These are phyloP conservation scores for Candida buenavistaensis DNA, from an alignment of 1,139 yeast species.

Conservation along the genomic window DNA sequence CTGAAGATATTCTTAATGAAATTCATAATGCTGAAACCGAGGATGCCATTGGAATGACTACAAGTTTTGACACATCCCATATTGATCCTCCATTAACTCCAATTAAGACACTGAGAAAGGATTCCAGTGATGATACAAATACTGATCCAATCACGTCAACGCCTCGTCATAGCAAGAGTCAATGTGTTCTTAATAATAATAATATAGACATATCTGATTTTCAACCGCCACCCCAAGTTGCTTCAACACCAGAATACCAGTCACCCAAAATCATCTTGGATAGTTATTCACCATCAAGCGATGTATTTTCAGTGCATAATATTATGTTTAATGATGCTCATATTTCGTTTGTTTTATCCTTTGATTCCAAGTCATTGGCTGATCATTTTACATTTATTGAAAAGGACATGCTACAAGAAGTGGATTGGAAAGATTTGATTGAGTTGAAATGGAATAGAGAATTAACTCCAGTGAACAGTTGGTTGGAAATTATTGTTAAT, in stretches of 20 bases:
- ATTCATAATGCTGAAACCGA: conserved; percentile 44
- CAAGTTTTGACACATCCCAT: conserved; percentile 19
- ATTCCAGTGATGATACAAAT: conserved; percentile 1
- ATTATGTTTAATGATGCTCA: conserved; percentile 49
- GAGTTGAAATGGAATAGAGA: conserved; percentile 75
- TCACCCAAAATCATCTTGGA: conserved; percentile 41
- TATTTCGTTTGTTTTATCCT: conserved; percentile 77
- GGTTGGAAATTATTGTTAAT: conserved; percentile 76
- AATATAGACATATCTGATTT: conserved; percentile 6
- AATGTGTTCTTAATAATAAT: neutral
- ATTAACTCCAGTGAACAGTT: conserved; percentile 72
- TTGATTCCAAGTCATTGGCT: conserved; percentile 64
- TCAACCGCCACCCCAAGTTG: conserved; percentile 5
- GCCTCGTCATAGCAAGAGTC: neutral
- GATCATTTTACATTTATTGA: conserved; percentile 85
- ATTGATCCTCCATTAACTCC: conserved; percentile 33
- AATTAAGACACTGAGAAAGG: conserved; percentile 8
- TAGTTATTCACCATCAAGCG: conserved; percentile 33
- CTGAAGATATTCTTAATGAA: conserved; percentile 40
- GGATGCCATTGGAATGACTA: conserved; percentile 34
- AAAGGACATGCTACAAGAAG: conserved; percentile 74
- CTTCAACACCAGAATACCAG: conserved; percentile 11
- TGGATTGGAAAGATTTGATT: conserved; percentile 90
- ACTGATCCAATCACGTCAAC: conserved; percentile 4
- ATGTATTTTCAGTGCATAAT: conserved; percentile 33